A percentile compares a stretch with the other conserved stretches of the same genome.
These are phyloP conservation scores for Echeveria elegans DNA, from an alignment of 164 flowering plant genomes.

Conservation along the genomic window DNA sequence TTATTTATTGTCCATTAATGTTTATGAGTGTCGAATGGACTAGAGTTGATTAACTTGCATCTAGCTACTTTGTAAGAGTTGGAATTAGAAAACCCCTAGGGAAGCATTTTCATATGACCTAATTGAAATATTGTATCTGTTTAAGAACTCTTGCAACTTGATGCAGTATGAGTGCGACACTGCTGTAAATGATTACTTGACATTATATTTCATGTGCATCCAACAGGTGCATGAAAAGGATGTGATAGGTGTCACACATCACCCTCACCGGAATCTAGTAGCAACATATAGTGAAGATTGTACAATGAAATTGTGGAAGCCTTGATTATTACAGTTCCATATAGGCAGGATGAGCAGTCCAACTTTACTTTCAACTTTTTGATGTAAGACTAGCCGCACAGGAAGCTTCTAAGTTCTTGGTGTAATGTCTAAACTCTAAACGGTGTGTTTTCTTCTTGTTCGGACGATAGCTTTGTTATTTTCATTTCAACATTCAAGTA, in stretches of 20 bases:
- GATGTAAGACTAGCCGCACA: no score
- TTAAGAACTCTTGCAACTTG: not conserved
- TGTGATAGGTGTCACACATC: slow-evolving; percentile 84
- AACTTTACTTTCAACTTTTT: slow-evolving; percentile 6
- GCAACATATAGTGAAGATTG: slow-evolving; percentile 19
- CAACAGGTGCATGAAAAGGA: slow-evolving; percentile 90
- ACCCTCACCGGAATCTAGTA: slow-evolving; percentile 84
- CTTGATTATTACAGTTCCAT: not conserved
- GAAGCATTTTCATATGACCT: not conserved
- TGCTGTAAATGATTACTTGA: not conserved
- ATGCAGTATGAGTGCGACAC: not conserved
- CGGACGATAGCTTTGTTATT: no score
- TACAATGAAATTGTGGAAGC: slow-evolving; percentile 7
- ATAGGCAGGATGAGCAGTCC: not conserved
- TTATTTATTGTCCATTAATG: not conserved
- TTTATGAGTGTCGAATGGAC: not conserved
- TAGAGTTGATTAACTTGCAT: no score
- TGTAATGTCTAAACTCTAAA: no score
- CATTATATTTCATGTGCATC: not conserved
- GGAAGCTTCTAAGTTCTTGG: no score
- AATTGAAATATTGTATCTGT: not conserved
- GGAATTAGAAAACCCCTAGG: not conserved
- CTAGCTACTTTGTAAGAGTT: not conserved
- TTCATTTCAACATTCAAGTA: no score
- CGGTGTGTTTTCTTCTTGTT: no score